These are phyloP conservation scores for Penicillium crystallinum DNA, from an alignment of 495 filamentous ascomycete species.

Conservation along the genomic window DNA sequence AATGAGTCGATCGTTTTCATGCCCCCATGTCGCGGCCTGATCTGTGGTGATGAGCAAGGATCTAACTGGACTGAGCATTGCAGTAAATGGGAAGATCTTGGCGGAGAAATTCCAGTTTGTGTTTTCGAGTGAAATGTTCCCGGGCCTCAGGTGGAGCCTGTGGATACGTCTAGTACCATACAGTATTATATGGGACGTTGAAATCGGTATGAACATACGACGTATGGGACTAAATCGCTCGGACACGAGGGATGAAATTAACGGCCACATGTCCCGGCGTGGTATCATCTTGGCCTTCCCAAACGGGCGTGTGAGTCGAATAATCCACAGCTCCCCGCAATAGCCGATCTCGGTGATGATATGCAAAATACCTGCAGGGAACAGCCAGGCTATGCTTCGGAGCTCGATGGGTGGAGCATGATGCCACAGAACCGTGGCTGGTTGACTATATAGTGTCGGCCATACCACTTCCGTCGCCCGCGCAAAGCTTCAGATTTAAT, in stretches of 20 bases:
- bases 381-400: neutral
- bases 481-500: constrained; percentile 2
- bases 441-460: constrained; percentile 13
- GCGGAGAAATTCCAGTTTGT: neutral
- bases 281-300: neutral
- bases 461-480: constrained; percentile 11
- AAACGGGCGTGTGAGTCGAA: neutral
- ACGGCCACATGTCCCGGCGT: neutral
- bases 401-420: constrained; percentile 1
- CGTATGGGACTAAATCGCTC: neutral
- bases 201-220: neutral
- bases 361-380: constrained; percentile 3
- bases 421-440: constrained; percentile 6
- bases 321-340: neutral
- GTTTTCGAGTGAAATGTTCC: neutral
- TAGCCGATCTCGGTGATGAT: constrained; percentile 8
- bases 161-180: neutral
- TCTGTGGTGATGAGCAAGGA: neutral
- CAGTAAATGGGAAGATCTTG: neutral
- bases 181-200: neutral
- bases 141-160: neutral
- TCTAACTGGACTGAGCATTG: neutral
- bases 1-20: neutral
- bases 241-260: neutral
- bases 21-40: neutral